phyloP scores from a whole-genome alignment of 163 green algal species.

The Volvox carteri region DNA sequence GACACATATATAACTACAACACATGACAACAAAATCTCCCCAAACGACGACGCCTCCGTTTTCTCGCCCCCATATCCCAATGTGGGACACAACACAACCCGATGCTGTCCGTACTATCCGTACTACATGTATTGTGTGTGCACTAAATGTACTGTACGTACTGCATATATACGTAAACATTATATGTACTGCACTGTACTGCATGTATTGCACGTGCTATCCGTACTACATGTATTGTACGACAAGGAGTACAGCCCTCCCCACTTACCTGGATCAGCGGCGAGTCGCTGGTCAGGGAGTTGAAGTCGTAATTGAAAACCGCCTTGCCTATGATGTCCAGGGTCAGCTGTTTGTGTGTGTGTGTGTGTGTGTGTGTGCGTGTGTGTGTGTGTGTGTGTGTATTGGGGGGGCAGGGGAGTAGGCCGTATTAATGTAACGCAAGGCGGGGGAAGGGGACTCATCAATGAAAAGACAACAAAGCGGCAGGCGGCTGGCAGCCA shows the following conservation, averaged over 20 bases:
- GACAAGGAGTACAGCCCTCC: not conserved
- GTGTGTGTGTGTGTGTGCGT: not conserved
- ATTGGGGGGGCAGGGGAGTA: not conserved
- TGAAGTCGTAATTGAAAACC: slow-evolving; percentile 99
- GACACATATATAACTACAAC: no score
- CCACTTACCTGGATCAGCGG: slow-evolving; percentile 90
- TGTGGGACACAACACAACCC: no score
- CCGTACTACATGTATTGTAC: no score
- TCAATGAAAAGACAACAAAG: not conserved
- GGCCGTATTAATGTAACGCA: not conserved
- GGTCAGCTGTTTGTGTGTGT: slow-evolving; percentile 85
- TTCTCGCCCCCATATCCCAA: no score
- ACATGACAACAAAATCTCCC: no score
- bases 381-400: not conserved
- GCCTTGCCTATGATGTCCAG: slow-evolving; percentile 95
- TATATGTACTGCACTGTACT: no score
- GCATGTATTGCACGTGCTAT: no score
- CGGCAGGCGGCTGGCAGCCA: not conserved
- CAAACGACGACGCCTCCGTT: no score
- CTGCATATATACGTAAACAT: no score
- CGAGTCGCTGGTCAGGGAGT: slow-evolving; percentile 88
- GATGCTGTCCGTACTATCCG: no score
- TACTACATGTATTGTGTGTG: no score
- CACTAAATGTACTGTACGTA: no score
- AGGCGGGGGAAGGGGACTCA: not conserved